These are phyloP conservation scores for Xylariaceae sp. DNA, from an alignment of 2,329 filamentous ascomycete species.

Conservation along the genomic window DNA sequence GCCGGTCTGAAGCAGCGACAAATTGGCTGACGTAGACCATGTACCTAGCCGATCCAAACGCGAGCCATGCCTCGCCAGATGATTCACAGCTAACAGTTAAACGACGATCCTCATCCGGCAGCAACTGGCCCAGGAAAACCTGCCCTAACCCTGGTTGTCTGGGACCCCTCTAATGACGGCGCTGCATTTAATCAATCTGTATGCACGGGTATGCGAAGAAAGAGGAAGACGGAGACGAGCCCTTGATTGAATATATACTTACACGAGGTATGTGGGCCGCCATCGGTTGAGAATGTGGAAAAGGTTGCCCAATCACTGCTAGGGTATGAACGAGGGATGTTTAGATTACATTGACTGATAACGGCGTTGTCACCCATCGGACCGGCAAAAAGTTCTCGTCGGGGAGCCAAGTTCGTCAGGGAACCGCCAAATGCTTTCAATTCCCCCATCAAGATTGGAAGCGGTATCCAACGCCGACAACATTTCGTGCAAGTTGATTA, in stretches of 20 bases:
- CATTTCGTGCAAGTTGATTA: constrained; percentile 31
- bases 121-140: background rate
- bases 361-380: background rate
- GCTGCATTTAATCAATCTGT: background rate
- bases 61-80: background rate
- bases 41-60: background rate
- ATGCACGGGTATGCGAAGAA: background rate
- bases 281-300: constrained; percentile 20
- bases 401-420: background rate
- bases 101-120: background rate
- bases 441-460: background rate
- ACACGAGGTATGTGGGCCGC: background rate
- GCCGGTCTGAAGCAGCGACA: constrained; percentile 32
- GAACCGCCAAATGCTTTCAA: background rate
- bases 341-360: background rate
- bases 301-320: constrained; percentile 19
- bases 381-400: background rate
- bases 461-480: constrained; percentile 25
- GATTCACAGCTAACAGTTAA: background rate
- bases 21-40: background rate
- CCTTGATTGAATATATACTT: background rate
- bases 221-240: background rate
- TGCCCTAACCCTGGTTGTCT: background rate
- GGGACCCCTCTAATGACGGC: background rate
- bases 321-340: constrained; percentile 9